Conservation (phyloP, 148 eudicot species). For the Cornus controversa region DNA sequence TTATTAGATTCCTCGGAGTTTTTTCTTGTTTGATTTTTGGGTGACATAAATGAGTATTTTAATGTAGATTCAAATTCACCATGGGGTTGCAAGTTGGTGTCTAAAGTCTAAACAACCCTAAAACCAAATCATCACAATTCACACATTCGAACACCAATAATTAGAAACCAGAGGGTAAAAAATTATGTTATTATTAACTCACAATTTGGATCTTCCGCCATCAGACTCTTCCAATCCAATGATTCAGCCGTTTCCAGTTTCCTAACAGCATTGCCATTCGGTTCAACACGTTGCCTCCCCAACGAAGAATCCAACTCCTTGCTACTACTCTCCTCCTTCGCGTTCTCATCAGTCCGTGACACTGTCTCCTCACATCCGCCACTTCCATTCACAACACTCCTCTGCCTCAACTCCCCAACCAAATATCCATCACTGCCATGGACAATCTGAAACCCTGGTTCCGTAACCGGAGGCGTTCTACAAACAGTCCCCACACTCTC, state of each 20-base stretch:
- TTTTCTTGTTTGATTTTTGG: not conserved
- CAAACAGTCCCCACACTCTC: slow-evolving; percentile 16
- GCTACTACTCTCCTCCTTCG: slow-evolving; percentile 25
- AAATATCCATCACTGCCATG: not conserved
- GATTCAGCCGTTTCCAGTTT: slow-evolving; percentile 59
- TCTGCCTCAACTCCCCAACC: slow-evolving; percentile 23
- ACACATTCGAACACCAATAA: too few species aligned
- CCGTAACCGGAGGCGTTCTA: slow-evolving; percentile 31
- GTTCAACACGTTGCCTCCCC: slow-evolving; percentile 25
- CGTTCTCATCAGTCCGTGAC: slow-evolving; percentile 16
- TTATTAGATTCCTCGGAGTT: too few species aligned
- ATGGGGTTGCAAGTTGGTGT: too few species aligned
- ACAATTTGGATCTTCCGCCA: slow-evolving; percentile 67
- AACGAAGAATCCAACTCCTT: slow-evolving; percentile 25
- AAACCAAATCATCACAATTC: not conserved
- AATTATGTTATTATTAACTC: slow-evolving; percentile 17
- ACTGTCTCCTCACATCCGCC: slow-evolving; percentile 12
- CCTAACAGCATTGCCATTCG: slow-evolving; percentile 30
- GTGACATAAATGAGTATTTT: too few species aligned
- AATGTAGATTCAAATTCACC: not conserved
- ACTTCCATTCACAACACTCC: slow-evolving; percentile 33
- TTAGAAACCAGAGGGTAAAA: not conserved
- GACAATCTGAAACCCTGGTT: not conserved
- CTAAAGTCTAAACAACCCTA: too few species aligned
- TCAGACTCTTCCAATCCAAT: slow-evolving; percentile 71